Conservation (phyloP, 441 rosid genomes). For the Omphalea diandra region DNA sequence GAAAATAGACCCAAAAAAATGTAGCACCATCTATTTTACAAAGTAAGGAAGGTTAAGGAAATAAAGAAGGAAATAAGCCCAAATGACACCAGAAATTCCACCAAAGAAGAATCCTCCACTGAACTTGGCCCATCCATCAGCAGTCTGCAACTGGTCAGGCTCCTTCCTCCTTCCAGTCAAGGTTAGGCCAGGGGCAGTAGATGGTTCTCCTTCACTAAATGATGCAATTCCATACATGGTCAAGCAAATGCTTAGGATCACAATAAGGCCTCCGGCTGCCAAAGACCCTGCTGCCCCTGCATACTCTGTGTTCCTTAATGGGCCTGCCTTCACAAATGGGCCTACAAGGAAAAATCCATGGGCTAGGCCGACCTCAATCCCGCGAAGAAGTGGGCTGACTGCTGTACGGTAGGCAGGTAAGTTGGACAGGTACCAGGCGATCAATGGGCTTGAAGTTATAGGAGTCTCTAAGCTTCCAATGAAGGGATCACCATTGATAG, state of each 20-base stretch:
- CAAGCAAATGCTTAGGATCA: conserved; percentile 79
- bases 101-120: conserved; percentile 93
- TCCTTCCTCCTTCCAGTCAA: conserved; percentile 91
- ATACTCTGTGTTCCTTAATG: conserved; percentile 73
- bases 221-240: conserved; percentile 86
- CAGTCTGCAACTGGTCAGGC: conserved; percentile 91
- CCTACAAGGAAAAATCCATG: conserved; percentile 88
- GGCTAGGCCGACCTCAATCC: conserved; percentile 86
- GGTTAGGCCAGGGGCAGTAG: conserved; percentile 75
- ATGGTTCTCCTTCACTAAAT: conserved; percentile 81
- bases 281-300: conserved; percentile 82
- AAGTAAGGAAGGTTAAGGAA: conserved; percentile 84
- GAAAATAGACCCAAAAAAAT: neutral
- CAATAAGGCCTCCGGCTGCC: conserved; percentile 86
- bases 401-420: conserved; percentile 94
- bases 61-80: conserved; percentile 93
- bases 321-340: conserved; percentile 87
- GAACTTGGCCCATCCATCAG: conserved; percentile 93
- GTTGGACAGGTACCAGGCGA: conserved; percentile 96
- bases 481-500: conserved; percentile 97
- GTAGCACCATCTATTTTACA: conserved; percentile 44
- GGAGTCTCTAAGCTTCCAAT: conserved; percentile 97
- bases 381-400: conserved; percentile 88
- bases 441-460: conserved; percentile 81
- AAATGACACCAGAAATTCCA: conserved; percentile 87